Percentiles rank a stretch among this genome's conserved stretches.
These are phyloP conservation scores for Ascochyta rabiei DNA, from an alignment of 2,329 filamentous ascomycete species.

Conservation along the genomic window DNA sequence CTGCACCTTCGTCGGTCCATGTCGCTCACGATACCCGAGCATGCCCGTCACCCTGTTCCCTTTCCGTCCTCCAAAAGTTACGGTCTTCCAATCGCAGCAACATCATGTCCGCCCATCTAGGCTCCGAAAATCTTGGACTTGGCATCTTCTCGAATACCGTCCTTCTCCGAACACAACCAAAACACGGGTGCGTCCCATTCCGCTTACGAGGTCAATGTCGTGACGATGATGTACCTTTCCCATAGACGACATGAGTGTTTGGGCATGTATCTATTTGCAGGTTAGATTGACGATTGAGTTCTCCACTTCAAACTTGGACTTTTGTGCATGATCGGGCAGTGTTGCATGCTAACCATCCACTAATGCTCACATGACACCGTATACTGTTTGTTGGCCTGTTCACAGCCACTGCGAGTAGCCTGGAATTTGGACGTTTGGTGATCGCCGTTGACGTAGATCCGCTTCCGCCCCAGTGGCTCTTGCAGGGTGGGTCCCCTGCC, in stretches of 20 bases:
- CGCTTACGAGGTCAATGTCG: slow-evolving; percentile 20
- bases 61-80: slow-evolving; percentile 43
- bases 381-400: not conserved
- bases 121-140: slow-evolving; percentile 31
- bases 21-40: slow-evolving; percentile 29
- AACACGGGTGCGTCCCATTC: slow-evolving; percentile 9
- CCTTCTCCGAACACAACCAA: slow-evolving; percentile 22
- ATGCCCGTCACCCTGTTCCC: slow-evolving; percentile 25
- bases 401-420: not conserved
- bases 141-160: slow-evolving; percentile 28
- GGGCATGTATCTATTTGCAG: slow-evolving; percentile 43
- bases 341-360: not conserved
- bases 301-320: slow-evolving; percentile 24
- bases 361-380: not conserved
- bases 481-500: slow-evolving; percentile 27
- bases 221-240: slow-evolving; percentile 21
- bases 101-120: slow-evolving; percentile 21
- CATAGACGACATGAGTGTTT: slow-evolving; percentile 40
- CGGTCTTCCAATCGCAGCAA: slow-evolving; percentile 29
- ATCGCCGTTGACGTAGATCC: slow-evolving; percentile 30
- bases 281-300: slow-evolving; percentile 38
- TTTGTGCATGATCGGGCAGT: not conserved
- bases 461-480: slow-evolving; percentile 9
- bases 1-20: slow-evolving; percentile 28
- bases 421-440: slow-evolving; percentile 7